A percentile compares a stretch with the other conserved stretches of the same genome.
Conservation (phyloP, 345 rosid genomes). For the Leavenworthia alabamica region DNA sequence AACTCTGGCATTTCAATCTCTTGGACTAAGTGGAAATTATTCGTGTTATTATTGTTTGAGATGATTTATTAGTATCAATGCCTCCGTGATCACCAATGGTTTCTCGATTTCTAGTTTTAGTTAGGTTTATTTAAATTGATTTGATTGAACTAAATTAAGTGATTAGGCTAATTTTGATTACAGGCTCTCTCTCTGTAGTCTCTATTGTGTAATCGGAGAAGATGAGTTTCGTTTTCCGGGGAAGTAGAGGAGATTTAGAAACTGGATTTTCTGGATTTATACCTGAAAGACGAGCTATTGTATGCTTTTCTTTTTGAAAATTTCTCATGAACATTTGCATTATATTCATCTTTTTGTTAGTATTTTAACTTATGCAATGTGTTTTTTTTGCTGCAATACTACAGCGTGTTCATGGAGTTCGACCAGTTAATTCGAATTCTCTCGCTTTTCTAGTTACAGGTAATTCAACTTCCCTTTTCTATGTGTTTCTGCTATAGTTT, state of each 20-base stretch:
- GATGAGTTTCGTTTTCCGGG: conserved; percentile 88
- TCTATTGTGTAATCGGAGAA: conserved; percentile 7
- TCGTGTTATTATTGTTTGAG: neutral
- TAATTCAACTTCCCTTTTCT: conserved; percentile 21
- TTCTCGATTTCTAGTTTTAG: neutral
- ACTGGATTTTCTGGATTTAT: conserved; percentile 58
- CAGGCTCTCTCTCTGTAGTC: too few relatives aligned
- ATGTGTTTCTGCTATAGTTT: neutral
- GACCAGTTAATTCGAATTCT: conserved; percentile 78
- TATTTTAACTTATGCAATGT: conserved; percentile 5
- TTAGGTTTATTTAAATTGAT: neutral
- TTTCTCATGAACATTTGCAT: neutral
- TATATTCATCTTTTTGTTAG: neutral
- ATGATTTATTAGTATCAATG: neutral
- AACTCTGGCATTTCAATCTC: neutral
- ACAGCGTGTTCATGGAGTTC: conserved; percentile 80
- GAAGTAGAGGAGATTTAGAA: conserved; percentile 80
- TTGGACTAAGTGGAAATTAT: neutral
- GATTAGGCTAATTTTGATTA: neutral
- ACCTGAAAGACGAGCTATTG: conserved; percentile 70
- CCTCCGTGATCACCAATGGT: neutral
- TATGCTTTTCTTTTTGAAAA: conserved; percentile 25
- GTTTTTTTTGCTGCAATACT: neutral
- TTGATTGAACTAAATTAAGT: neutral
- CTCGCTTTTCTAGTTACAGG: conserved; percentile 92